These are phyloP conservation scores for Chalciporus chontae DNA, from an alignment of 768 basidiomycete species.

Conservation along the genomic window DNA sequence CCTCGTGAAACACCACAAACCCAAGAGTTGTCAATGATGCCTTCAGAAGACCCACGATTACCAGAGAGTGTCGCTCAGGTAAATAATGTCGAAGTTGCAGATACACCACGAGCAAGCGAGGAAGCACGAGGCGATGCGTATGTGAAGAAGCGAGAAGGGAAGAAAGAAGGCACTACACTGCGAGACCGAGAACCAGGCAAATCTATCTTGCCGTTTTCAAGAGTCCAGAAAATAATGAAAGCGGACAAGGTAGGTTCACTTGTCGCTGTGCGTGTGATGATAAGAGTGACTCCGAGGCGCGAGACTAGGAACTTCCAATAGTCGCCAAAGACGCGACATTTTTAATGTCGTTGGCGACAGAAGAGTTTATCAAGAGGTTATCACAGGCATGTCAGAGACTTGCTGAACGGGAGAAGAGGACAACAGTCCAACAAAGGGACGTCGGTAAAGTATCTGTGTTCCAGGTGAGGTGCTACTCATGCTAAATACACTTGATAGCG, in stretches of 20 bases:
- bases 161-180: slow-evolving; percentile 12
- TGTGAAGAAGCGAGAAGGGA: slow-evolving; percentile 17
- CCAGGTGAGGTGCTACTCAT: neutral
- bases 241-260: slow-evolving; percentile 65
- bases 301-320: slow-evolving; percentile 64
- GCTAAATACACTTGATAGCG: slow-evolving; percentile 36
- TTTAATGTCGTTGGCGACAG: slow-evolving; percentile 78
- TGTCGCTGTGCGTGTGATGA: neutral
- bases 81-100: slow-evolving; percentile 14
- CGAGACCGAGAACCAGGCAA: slow-evolving; percentile 54
- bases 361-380: slow-evolving; percentile 81
- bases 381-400: slow-evolving; percentile 66
- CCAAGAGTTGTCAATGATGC: slow-evolving; percentile 8
- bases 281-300: slow-evolving; percentile 2
- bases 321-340: slow-evolving; percentile 76
- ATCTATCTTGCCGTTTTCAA: slow-evolving; percentile 68
- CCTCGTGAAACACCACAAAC: neutral
- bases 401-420: slow-evolving; percentile 67
- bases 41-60: slow-evolving; percentile 5
- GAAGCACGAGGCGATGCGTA: slow-evolving; percentile 5
- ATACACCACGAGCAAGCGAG: neutral
- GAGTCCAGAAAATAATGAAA: slow-evolving; percentile 82
- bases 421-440: slow-evolving; percentile 76
- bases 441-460: slow-evolving; percentile 49
- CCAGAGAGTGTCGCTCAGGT: slow-evolving; percentile 7